Evolutionary conservation across 75 land plant genomes (phyloP).

Genomic region (Sequoiadendron giganteum): DNA sequence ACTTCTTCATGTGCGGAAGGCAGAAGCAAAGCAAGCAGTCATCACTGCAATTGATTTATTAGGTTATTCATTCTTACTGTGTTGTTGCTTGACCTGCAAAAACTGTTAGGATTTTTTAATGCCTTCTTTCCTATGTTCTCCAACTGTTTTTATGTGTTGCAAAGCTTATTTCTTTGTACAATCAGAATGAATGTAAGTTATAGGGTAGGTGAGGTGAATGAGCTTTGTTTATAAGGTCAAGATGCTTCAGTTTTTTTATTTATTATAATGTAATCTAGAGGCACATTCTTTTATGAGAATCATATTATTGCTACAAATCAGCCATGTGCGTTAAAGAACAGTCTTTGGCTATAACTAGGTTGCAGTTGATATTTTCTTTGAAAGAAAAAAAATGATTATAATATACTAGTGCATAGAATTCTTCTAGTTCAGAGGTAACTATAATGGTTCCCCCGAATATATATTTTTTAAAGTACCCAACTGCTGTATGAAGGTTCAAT

Average conservation of each 20-base stretch:
- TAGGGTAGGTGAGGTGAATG: neutral
- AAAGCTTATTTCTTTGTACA: neutral
- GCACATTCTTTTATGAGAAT: neutral
- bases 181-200: neutral
- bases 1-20: conserved; percentile 85
- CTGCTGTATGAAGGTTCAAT: no score
- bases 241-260: neutral
- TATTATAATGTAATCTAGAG: neutral
- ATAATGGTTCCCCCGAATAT: no score
- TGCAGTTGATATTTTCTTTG: neutral
- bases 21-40: conserved; percentile 94
- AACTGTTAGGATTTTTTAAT: neutral
- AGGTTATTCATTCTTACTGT: conserved; percentile 42
- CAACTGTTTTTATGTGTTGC: neutral
- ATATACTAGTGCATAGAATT: conserved; percentile 1
- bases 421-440: neutral
- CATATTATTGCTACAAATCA: neutral
- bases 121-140: neutral
- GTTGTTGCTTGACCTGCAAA: neutral
- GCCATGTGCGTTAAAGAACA: neutral
- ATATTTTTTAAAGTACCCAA: no score
- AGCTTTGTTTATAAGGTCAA: neutral
- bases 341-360: neutral
- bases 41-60: conserved; percentile 94
- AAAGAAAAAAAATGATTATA: neutral